Evolutionary conservation across 2,329 filamentous ascomycete genomes (phyloP).

Genomic region (Stagonosporopsis vannaccii): DNA sequence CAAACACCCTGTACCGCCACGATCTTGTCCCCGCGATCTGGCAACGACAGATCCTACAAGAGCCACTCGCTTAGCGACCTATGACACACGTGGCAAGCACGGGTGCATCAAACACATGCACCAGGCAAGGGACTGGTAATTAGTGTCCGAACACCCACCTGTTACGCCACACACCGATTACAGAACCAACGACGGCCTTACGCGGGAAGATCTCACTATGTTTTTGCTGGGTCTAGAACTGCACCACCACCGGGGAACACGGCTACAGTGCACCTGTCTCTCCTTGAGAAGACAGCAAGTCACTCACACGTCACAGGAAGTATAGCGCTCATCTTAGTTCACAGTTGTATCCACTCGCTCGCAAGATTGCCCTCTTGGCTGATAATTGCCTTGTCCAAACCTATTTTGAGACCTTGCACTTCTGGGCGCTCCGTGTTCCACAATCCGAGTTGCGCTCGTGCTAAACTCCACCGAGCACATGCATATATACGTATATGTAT

Average conservation of each 20-base stretch:
- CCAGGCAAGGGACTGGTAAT: slow-evolving; percentile 14
- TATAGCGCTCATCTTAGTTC: slow-evolving; percentile 11
- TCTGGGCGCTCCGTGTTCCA: neutral
- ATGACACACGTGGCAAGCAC: slow-evolving; percentile 21
- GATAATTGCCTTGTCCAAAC: neutral
- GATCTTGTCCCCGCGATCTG: slow-evolving; percentile 23
- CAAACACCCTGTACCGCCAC: slow-evolving; percentile 20
- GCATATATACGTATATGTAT: no score
- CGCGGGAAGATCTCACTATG: slow-evolving; percentile 3
- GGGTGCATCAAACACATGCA: slow-evolving; percentile 6
- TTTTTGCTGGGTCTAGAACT: slow-evolving; percentile 22
- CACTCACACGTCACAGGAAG: slow-evolving; percentile 8
- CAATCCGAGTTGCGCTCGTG: slow-evolving; percentile 4
- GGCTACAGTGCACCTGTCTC: slow-evolving; percentile 18
- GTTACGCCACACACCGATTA: slow-evolving; percentile 17
- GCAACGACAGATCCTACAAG: slow-evolving; percentile 17
- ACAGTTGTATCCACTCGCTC: slow-evolving; percentile 9
- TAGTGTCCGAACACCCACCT: slow-evolving; percentile 10
- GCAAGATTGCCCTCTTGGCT: slow-evolving; percentile 9
- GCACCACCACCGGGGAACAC: slow-evolving; percentile 14
- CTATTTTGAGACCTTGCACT: slow-evolving; percentile 8
- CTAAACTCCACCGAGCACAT: slow-evolving; percentile 1
- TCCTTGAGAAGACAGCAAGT: slow-evolving; percentile 6
- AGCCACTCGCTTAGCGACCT: slow-evolving; percentile 15
- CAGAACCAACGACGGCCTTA: slow-evolving; percentile 7